These are phyloP conservation scores for Solanum pennellii DNA, from an alignment of 257 asterid species.

Conservation along the genomic window DNA sequence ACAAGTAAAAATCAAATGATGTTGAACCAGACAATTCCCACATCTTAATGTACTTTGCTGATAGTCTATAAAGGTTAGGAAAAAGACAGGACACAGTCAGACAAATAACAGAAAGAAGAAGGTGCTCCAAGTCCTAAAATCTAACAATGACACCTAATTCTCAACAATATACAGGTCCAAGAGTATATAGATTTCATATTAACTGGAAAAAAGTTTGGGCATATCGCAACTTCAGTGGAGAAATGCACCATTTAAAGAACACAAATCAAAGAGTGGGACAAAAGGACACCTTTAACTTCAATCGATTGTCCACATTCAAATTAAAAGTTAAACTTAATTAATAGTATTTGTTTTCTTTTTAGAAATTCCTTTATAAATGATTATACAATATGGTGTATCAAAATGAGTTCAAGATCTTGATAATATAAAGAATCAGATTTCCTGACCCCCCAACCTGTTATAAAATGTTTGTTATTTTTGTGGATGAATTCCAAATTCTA, in stretches of 20 bases:
- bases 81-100: neutral
- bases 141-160: neutral
- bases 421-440: neutral
- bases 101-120: neutral
- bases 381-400: neutral
- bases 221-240: neutral
- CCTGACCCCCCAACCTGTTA: neutral
- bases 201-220: neutral
- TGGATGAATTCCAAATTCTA: neutral
- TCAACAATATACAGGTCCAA: neutral
- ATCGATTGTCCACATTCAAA: neutral
- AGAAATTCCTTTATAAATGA: neutral
- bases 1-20: neutral
- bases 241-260: neutral
- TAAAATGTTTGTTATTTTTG: neutral
- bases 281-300: neutral
- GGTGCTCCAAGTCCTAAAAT: neutral
- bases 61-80: neutral
- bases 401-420: neutral
- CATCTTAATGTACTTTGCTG: neutral
- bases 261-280: neutral
- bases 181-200: neutral
- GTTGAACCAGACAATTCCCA: neutral
- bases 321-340: neutral
- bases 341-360: neutral